These are phyloP conservation scores for Penicillium steckii DNA, from an alignment of 495 filamentous ascomycete genomes.

Conservation along the genomic window DNA sequence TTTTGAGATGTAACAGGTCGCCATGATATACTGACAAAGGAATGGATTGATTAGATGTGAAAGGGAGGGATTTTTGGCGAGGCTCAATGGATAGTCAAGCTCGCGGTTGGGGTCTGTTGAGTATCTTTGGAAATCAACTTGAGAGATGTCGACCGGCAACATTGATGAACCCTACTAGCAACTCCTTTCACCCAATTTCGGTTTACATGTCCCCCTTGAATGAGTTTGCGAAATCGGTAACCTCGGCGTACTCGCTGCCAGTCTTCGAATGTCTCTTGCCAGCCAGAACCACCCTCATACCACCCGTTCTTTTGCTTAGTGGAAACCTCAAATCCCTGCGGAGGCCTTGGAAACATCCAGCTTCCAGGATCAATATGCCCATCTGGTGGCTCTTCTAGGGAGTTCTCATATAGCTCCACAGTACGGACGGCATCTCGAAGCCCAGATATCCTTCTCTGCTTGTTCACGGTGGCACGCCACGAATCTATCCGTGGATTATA, in stretches of 20 bases:
- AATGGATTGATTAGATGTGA: not conserved
- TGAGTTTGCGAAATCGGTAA: conserved; percentile 35
- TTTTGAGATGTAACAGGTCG: not conserved
- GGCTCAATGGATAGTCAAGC: not conserved
- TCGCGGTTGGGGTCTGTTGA: not conserved
- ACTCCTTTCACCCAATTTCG: conserved; percentile 32
- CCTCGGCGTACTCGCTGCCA: conserved; percentile 39
- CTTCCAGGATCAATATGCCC: conserved; percentile 38
- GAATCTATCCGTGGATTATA: conserved; percentile 34
- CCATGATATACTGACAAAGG: not conserved
- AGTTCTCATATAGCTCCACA: conserved; percentile 34
- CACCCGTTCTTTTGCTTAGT: conserved; percentile 35
- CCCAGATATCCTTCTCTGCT: conserved; percentile 27
- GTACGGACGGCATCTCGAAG: conserved; percentile 24
- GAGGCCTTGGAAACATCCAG: conserved; percentile 45
- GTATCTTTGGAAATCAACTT: conserved; percentile 11
- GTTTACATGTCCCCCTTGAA: conserved; percentile 39
- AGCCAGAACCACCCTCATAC: conserved; percentile 43
- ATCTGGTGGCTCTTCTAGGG: conserved; percentile 41
- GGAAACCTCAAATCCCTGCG: conserved; percentile 39
- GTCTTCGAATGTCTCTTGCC: conserved; percentile 43
- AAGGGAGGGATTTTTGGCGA: not conserved
- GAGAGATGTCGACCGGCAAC: conserved; percentile 17
- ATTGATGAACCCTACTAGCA: conserved; percentile 18
- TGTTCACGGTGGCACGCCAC: conserved; percentile 42